Base-by-base conservation (phyloP, 805 yeast species). In the Pichia nanzhaoensis region DNA sequence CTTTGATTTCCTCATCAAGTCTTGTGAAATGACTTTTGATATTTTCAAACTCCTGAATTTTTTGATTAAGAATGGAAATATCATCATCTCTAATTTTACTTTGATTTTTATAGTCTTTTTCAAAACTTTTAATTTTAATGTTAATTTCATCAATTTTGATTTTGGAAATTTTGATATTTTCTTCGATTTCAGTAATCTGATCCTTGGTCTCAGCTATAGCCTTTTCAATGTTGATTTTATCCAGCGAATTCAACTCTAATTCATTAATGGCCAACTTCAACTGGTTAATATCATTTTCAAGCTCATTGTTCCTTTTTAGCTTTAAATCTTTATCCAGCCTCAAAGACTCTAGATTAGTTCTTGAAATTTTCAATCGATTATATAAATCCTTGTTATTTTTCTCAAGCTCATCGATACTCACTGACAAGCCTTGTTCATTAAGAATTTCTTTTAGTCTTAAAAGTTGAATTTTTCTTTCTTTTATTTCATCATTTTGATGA, bases 261-360 rank as follows among this genome's bases (percentile, higher is more conserved):
- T 73, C 70, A 51, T 77, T 75, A 21, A 84, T 73, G 3, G 57
- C 53, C 37, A 82, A 58, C 52, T 69, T 68, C 43, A 72, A 69
- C 52, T 80, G 85, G 47, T 78, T 78, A 13, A 80, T 60, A 31
- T 61, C 60, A 30, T 65, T 70, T 47, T 81, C 83, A 19, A 79
- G 51, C 13, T 67, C 60, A 7, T 67, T 64, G 18, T 74, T 45
- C 32, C 73, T 77, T 36, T 68, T 67, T 21, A 74, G 71, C 8
- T 61, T 58, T 4, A 55, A 45, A 41, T 78, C 83, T 51, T 72
- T 72, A 7, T 67, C 66, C 19, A 73, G 76, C 3, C 51, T 52
- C 6, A 70, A 48, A 3, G 53, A 49, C 12, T 56, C 59, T 14
- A 73, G 41, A 3, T 52, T 51, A 20, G 48, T 48, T 40, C 89